A percentile compares a stretch with the other conserved stretches of the same genome.
These are phyloP conservation scores for Zychaea mexicana DNA, from an alignment of 371 early-diverging fungal species.

Conservation along the genomic window DNA sequence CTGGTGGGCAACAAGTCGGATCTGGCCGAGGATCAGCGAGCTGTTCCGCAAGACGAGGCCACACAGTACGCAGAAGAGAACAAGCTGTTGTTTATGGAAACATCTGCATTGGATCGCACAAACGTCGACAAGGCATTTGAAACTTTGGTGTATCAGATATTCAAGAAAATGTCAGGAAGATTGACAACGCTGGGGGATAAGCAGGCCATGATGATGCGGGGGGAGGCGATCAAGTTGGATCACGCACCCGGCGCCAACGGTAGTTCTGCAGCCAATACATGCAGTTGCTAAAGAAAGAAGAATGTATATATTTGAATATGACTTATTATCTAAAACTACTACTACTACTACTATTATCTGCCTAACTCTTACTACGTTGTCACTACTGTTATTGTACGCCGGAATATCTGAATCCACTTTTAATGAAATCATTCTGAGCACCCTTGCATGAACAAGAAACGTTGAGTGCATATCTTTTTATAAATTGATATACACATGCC, in stretches of 20 bases:
- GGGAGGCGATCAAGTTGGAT: constrained; percentile 8
- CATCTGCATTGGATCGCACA: constrained; percentile 88
- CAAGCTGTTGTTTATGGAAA: constrained; percentile 89
- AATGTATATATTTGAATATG: background rate
- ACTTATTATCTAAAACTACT: background rate
- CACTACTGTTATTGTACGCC: too few relatives aligned
- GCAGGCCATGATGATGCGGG: constrained; percentile 4
- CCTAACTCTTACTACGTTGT: too few relatives aligned
- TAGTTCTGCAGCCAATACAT: background rate
- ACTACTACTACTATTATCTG: too few relatives aligned
- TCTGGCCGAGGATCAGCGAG: constrained; percentile 78
- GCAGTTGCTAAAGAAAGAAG: background rate
- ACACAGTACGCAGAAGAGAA: constrained; percentile 83
- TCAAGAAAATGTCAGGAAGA: constrained; percentile 1
- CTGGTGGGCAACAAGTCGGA: constrained; percentile 99
- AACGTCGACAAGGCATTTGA: constrained; percentile 80
- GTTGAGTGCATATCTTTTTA: too few relatives aligned
- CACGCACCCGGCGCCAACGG: background rate
- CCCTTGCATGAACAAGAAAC: constrained; percentile 1
- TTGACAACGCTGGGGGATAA: constrained; percentile 8
- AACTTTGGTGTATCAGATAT: background rate
- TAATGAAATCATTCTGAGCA: constrained; percentile 2
- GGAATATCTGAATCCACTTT: too few relatives aligned
- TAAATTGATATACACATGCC: background rate
- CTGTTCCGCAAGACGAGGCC: constrained; percentile 86